Evolutionary conservation across 1,139 yeast genomes (phyloP), one percentile per base, ranked within the genome.

Genomic region (Yamadazyma spencermartinsiae): DNA sequence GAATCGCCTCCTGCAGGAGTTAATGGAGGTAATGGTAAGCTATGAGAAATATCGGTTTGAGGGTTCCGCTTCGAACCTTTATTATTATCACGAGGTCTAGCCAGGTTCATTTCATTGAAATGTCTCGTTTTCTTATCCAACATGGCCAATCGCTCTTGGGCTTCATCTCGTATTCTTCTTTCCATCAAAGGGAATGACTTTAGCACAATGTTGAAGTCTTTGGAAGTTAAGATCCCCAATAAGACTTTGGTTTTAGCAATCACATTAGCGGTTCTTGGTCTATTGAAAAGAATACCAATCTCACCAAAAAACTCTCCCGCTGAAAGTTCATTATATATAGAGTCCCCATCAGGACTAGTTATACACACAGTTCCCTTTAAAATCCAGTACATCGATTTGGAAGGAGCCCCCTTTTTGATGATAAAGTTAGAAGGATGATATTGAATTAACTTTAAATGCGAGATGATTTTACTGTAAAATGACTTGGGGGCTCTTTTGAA

Each of bases 371-470:
- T 71, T 3, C 94, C 94, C 51, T 83, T 76, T 12, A 85, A 60
- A 28, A 85, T 80, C 89, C 90, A 83, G 54, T 83, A 84, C 87
- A 85, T 82, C 19, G 90, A 76, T 47, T 74, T 76, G n/a, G 88
- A 80, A 2, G 82, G 82, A 50, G 83, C 89, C 2, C 90, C 90
- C 48, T 72, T 79, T 42, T 79, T 79, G 36, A 83, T 79, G 30
- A 84, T 79, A 53, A 76, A 80, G 44, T 80, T 84, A 50, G 80
- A 86, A 0, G 89, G 81, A 42, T 79, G 80, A 45, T 72, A 78
- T 40, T 77, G 82, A 44, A 80, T 74, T 6, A 82, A 66, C 37
- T 75, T 74, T 23, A 84, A 64, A 40, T 78, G 75, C 29, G 80
- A 67, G 0, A 82, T 82, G 4, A 84, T 70, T 26, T 79, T 79